phyloP scores from a whole-genome alignment of 495 filamentous ascomycete genomes.

The Lasiosphaeria ovina region DNA sequence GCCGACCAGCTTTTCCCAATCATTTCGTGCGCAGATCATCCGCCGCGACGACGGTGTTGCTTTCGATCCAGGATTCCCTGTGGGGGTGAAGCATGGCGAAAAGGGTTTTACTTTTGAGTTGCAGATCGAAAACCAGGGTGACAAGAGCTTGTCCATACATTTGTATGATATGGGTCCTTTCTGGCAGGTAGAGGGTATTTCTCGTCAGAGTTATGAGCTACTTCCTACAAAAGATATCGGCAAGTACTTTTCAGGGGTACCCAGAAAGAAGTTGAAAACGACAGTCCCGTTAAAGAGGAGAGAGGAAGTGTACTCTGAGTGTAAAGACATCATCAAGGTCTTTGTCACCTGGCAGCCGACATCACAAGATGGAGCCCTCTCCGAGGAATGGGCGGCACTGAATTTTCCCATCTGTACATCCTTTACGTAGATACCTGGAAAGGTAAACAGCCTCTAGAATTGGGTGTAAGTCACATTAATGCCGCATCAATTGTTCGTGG shows the following conservation, averaged over 20 bases:
- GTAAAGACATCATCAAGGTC: slow-evolving; percentile 11
- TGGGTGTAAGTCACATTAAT: too few relatives aligned
- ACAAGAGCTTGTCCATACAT: neutral
- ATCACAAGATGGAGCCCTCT: neutral
- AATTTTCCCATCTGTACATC: too few relatives aligned
- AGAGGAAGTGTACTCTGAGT: neutral
- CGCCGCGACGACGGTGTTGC: neutral
- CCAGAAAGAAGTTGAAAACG: neutral
- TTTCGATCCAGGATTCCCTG: neutral
- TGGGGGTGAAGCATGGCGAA: neutral
- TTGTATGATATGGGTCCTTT: neutral
- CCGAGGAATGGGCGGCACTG: too few relatives aligned
- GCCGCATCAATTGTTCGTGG: slow-evolving; percentile 43
- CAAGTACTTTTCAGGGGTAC: neutral
- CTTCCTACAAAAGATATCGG: neutral
- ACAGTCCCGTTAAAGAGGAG: neutral
- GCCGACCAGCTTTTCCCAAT: neutral
- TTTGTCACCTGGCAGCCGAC: slow-evolving; percentile 8
- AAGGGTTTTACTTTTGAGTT: neutral
- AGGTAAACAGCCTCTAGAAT: too few relatives aligned
- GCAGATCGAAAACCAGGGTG: neutral
- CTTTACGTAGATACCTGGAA: too few relatives aligned
- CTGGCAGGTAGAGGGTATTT: neutral
- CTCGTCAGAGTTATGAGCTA: neutral
- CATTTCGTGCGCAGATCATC: slow-evolving; percentile 1